A percentile compares a stretch with the other conserved stretches of the same genome.
Evolutionary conservation across 805 yeast species (phyloP).

Genomic region (Pichia cabralensis): DNA sequence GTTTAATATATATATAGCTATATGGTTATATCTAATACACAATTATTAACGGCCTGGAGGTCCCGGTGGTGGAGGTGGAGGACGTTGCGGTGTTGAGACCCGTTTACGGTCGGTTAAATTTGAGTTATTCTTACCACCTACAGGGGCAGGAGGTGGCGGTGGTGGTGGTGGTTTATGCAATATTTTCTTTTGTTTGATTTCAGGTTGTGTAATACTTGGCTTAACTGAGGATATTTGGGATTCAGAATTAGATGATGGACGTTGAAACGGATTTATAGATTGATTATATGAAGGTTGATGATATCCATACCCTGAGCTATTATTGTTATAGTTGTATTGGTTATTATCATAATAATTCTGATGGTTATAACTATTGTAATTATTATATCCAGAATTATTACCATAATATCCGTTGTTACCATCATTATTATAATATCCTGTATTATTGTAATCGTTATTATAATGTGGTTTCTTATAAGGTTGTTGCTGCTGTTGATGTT

Average conservation of each 20-base stretch:
- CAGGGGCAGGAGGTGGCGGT: constrained; percentile 7
- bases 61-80: too few species aligned
- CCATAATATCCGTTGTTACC: neutral
- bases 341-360: neutral
- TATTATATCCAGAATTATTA: neutral
- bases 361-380: neutral
- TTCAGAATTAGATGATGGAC: too few species aligned
- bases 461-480: neutral
- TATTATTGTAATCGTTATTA: neutral
- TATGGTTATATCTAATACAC: too few species aligned
- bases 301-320: neutral
- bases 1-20: too few species aligned
- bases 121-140: neutral
- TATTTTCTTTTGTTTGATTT: neutral
- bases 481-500: neutral
- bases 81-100: too few species aligned
- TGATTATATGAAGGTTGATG: neutral
- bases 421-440: neutral
- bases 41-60: too few species aligned
- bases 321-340: neutral
- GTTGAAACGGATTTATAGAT: constrained; percentile 3
- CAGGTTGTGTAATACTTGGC: too few species aligned
- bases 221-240: too few species aligned
- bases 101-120: too few species aligned
- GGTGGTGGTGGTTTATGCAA: constrained; percentile 5